Percentiles rank a stretch among this genome's conserved stretches.
Evolutionary conservation across 495 filamentous ascomycete genomes (phyloP).

Genomic region (Hyaloscypha finlandica): DNA sequence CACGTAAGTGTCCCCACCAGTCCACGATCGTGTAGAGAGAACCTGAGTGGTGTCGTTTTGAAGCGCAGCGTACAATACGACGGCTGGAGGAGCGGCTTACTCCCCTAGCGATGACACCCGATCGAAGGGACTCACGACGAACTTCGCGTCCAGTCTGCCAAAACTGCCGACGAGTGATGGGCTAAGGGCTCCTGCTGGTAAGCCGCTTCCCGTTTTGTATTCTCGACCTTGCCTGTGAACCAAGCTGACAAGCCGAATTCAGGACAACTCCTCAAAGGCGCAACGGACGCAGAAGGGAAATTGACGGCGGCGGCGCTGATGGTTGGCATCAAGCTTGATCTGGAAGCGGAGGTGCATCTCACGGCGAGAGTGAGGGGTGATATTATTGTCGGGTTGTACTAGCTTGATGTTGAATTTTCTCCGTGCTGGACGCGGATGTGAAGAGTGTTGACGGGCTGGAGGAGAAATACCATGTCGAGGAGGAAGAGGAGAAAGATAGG

Average conservation of each 20-base stretch:
- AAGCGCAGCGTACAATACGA: slow-evolving; percentile 35
- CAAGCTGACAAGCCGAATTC: neutral
- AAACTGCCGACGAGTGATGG: slow-evolving; percentile 41
- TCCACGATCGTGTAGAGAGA: too few species aligned
- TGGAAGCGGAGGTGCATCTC: slow-evolving; percentile 49
- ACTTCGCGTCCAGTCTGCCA: slow-evolving; percentile 33
- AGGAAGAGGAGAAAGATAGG: too few species aligned
- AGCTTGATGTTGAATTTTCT: neutral
- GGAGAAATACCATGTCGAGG: too few species aligned
- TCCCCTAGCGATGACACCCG: slow-evolving; percentile 12
- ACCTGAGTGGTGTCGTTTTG: too few species aligned
- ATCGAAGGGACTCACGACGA: slow-evolving; percentile 29
- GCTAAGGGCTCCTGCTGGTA: slow-evolving; percentile 44
- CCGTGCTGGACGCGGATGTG: neutral
- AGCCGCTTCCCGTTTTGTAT: slow-evolving; percentile 3
- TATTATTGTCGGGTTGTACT: slow-evolving; percentile 33
- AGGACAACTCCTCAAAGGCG: slow-evolving; percentile 42
- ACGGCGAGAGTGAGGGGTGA: slow-evolving; percentile 48
- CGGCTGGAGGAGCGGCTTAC: slow-evolving; percentile 32
- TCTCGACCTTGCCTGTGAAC: neutral
- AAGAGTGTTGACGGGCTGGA: too few species aligned
- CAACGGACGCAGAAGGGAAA: slow-evolving; percentile 45
- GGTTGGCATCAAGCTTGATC: slow-evolving; percentile 49
- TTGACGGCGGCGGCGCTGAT: slow-evolving; percentile 44
- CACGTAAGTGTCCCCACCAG: neutral